Conservation (phyloP, 805 yeast species). For the Candida ovalis region DNA sequence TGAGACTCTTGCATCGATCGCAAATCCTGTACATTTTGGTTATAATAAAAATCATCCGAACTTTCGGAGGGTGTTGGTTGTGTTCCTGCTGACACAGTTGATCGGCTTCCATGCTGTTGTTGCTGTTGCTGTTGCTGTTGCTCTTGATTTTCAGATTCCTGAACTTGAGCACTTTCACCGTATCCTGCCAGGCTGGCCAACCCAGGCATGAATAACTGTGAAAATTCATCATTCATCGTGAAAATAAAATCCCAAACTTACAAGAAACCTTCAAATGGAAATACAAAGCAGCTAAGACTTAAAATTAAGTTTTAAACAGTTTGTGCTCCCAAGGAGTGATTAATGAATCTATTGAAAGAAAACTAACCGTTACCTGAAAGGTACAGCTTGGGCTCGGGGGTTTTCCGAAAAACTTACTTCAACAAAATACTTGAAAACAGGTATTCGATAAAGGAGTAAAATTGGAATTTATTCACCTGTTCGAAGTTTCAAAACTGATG, state of each 20-base stretch:
- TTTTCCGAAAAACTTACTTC: too few relatives aligned
- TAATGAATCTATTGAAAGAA: too few relatives aligned
- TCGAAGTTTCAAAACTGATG: too few relatives aligned
- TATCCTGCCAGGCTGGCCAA: background rate
- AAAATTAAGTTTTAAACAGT: background rate
- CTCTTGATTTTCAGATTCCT: background rate
- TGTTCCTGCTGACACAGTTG: background rate
- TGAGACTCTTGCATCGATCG: background rate
- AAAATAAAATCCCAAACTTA: background rate
- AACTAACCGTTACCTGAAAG: too few relatives aligned
- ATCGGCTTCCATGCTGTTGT: background rate
- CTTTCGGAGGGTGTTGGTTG: background rate
- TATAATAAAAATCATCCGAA: background rate
- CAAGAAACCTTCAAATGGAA: background rate
- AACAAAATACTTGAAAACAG: too few relatives aligned
- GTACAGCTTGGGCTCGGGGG: too few relatives aligned
- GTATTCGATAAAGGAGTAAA: too few relatives aligned
- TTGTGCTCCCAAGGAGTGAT: too few relatives aligned
- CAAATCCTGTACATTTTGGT: background rate
- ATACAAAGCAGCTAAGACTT: background rate
- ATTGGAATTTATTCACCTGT: too few relatives aligned
- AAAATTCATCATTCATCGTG: constrained; percentile 1
- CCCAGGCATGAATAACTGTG: constrained; percentile 3
- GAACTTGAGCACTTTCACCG: background rate
- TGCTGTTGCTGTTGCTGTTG: background rate